Percentiles rank a stretch among this genome's conserved stretches.
These are phyloP conservation scores for Apiotrichum domesticum DNA, from an alignment of 1,284 basidiomycete species.

Conservation along the genomic window DNA sequence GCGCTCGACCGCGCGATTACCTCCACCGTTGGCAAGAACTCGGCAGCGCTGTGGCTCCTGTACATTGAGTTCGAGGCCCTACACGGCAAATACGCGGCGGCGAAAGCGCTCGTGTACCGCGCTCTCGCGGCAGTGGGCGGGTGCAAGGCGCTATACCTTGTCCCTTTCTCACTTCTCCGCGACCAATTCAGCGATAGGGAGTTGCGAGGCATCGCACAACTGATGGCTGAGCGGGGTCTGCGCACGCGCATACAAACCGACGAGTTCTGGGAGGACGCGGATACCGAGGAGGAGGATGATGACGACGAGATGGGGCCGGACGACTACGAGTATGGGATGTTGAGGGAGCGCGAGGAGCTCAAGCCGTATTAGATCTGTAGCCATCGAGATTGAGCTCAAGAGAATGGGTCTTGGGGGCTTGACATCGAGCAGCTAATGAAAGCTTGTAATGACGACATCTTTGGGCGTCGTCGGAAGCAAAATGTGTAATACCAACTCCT, in stretches of 20 bases:
- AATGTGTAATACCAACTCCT: no score
- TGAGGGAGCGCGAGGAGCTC: conserved; percentile 31
- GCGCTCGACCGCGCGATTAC: conserved; percentile 38
- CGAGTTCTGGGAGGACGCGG: conserved; percentile 49
- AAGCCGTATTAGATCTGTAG: conserved; percentile 32
- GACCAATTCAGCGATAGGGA: conserved; percentile 62
- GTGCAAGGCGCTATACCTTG: conserved; percentile 65
- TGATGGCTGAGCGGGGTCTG: conserved; percentile 75
- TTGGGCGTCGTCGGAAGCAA: no score
- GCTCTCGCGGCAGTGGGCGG: conserved; percentile 60
- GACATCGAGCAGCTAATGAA: no score
- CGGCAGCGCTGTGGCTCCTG: conserved; percentile 60
- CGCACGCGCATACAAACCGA: conserved; percentile 65
- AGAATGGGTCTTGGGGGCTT: no score
- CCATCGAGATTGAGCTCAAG: no score
- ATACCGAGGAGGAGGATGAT: conserved; percentile 26
- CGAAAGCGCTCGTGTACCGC: conserved; percentile 71
- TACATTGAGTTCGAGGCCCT: conserved; percentile 77
- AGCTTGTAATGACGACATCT: no score
- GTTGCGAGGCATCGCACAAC: conserved; percentile 62
- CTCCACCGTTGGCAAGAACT: conserved; percentile 24
- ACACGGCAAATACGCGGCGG: conserved; percentile 56
- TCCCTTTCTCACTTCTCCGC: conserved; percentile 69
- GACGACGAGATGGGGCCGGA: conserved; percentile 5
- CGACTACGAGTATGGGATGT: conserved; percentile 35